Evolutionary conservation across 257 asterid species (phyloP).

Genomic region (Eustoma russellianum): DNA sequence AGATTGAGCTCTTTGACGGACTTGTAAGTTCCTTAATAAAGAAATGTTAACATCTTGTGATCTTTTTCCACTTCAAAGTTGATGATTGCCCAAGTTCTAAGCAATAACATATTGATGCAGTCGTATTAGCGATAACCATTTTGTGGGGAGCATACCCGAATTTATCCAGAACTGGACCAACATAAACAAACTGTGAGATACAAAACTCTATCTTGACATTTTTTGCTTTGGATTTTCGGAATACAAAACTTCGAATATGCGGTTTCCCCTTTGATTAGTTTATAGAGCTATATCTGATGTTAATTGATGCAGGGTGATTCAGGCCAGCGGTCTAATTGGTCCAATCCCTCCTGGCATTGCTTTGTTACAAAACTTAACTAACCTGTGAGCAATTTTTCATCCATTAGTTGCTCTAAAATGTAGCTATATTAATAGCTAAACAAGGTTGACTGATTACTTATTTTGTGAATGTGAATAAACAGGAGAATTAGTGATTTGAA

Average conservation of each 20-base stretch:
- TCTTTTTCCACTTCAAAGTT: background rate
- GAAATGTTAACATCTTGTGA: too few relatives aligned
- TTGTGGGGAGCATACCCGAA: conserved; percentile 52
- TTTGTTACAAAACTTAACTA: conserved; percentile 42
- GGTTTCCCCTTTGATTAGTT: background rate
- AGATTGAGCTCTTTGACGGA: conserved; percentile 45
- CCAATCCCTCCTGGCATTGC: conserved; percentile 58
- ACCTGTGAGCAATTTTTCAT: conserved; percentile 41
- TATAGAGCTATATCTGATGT: conserved; percentile 5
- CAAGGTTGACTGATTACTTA: background rate
- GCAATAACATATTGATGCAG: conserved; percentile 21
- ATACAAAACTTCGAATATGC: background rate
- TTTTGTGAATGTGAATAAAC: conserved; percentile 14
- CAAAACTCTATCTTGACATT: too few relatives aligned
- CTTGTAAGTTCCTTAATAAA: conserved; percentile 31
- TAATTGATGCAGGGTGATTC: conserved; percentile 35
- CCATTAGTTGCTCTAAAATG: background rate
- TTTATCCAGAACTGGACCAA: conserved; percentile 48
- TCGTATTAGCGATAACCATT: conserved; percentile 53
- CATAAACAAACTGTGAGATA: conserved; percentile 38
- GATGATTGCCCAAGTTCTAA: background rate
- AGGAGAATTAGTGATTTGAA: conserved; percentile 73
- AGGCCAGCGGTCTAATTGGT: conserved; percentile 60
- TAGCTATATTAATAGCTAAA: background rate
- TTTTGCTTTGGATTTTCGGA: background rate